Evolutionary conservation across 2,329 filamentous ascomycete genomes (phyloP).

Genomic region (Trichoderma atrobrunneum): DNA sequence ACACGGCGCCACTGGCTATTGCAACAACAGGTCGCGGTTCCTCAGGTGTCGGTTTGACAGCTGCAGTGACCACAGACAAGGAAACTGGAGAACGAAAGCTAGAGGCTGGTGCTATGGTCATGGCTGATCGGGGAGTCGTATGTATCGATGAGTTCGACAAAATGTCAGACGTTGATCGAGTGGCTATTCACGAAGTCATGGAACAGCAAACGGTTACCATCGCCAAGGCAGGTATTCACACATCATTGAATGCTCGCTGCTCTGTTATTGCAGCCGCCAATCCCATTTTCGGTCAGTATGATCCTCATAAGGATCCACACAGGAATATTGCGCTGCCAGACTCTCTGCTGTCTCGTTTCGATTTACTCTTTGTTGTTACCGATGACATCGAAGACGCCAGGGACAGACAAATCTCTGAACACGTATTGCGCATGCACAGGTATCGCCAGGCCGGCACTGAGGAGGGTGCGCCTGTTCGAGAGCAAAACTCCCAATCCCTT

Average conservation of each 20-base stretch:
- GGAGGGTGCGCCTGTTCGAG: slow-evolving; percentile 90
- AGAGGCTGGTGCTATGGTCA: slow-evolving; percentile 98
- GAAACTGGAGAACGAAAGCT: slow-evolving; percentile 93
- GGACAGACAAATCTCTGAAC: slow-evolving; percentile 89
- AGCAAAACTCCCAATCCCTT: slow-evolving; percentile 78
- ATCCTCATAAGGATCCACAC: slow-evolving; percentile 97
- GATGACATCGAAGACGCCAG: slow-evolving; percentile 95
- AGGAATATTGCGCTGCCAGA: slow-evolving; percentile 97
- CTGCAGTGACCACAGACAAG: slow-evolving; percentile 93
- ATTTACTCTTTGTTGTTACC: slow-evolving; percentile 94
- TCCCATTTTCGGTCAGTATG: slow-evolving; percentile 96
- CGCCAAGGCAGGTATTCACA: slow-evolving; percentile 97
- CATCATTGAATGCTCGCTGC: slow-evolving; percentile 92
- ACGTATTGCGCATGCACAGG: slow-evolving; percentile 94
- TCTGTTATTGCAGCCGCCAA: slow-evolving; percentile 96
- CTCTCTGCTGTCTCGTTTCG: slow-evolving; percentile 95
- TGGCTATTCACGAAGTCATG: slow-evolving; percentile 99
- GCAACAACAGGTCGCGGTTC: slow-evolving; percentile 96
- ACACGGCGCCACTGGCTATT: slow-evolving; percentile 93
- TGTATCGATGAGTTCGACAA: slow-evolving; percentile 99
- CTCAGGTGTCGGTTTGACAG: slow-evolving; percentile 95
- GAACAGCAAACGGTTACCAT: slow-evolving; percentile 99
- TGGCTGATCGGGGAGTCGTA: slow-evolving; percentile 92
- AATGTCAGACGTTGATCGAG: slow-evolving; percentile 97
- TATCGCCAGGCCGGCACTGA: slow-evolving; percentile 91